Evolutionary conservation across 2,329 filamentous ascomycete species (phyloP), one percentile per base, ranked within the genome.

Genomic region (Aureobasidium sp.): DNA sequence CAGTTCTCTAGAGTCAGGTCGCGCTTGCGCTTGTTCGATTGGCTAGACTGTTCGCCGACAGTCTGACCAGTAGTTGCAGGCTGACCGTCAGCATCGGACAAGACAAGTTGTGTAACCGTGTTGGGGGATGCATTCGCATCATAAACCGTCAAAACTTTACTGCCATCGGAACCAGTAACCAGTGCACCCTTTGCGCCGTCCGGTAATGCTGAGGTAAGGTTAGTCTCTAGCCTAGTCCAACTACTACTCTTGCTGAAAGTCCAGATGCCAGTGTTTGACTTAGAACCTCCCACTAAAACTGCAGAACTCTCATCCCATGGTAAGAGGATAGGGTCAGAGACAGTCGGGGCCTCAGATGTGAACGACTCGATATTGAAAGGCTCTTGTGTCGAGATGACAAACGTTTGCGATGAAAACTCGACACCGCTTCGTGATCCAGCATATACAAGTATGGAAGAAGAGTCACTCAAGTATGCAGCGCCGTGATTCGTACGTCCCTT

Each of bases 111-210:
- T 36, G 82, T 83, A 47, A 96, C 89, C 7, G 78, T 75, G 70
- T 95, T 96, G 3, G 93, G 92, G 0, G 86, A 84, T 10, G 81
- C 79, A 14, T 81, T 81, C 75, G 91, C 82, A 70, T 96, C 85
- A 67, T 94, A 96, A 11, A 86, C 85, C 67, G 91, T 85, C 21
- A 97, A 77, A 41, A 87, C 84, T 70, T 90, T 92, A 73, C 88
- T 92, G 30, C 82, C 85, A 71, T 96, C 90, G 45, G 85, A 81
- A 27, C 88, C 89, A 13, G 79, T 77, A 16, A 95, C 75, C 4
- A 96, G 69, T 0, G 85, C 79, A 1, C 85, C 83, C 48, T 68
- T 67, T 21, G 69, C 64, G 21, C 66, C 66, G 29, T 68, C 45
- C 29, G 69, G 62, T 42, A 74, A 59, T n/a, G 70, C 66, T 14